Evolutionary conservation across 2,329 filamentous ascomycete genomes (phyloP).

Genomic region (Hypoxylon rubiginosum): DNA sequence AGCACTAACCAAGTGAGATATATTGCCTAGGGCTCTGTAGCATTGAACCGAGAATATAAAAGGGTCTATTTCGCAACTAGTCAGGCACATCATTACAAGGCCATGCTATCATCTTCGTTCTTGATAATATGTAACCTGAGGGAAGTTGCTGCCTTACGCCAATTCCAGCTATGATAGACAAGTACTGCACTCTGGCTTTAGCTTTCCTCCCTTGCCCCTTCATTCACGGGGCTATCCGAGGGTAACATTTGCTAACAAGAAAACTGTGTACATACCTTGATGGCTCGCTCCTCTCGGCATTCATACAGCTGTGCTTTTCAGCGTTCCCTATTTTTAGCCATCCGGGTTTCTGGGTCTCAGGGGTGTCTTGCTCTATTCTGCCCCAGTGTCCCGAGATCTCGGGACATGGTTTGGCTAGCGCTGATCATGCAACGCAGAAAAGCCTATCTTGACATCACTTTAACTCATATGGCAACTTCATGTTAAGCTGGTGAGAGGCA

Average conservation of each 20-base stretch:
- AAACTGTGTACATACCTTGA: neutral
- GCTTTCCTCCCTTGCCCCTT: no score
- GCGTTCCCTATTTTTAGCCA: neutral
- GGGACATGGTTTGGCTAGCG: conserved; percentile 19
- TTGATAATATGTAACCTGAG: no score
- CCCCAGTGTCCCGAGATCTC: neutral
- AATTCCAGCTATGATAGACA: no score
- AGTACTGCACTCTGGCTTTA: no score
- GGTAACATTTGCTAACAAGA: neutral
- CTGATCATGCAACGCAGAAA: neutral
- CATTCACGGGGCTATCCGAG: neutral
- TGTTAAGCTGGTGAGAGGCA: no score
- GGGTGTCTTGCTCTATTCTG: conserved; percentile 2
- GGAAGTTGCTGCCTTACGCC: no score
- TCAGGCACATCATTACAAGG: no score
- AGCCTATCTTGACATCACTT: neutral
- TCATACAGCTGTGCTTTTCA: neutral
- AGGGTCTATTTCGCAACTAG: no score
- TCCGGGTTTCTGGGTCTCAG: conserved; percentile 4
- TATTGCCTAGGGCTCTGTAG: no score
- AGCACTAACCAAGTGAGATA: no score
- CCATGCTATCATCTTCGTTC: no score
- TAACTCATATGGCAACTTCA: neutral
- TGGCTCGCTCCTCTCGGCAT: neutral
- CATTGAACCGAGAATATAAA: no score